Base-by-base conservation (phyloP, 371 early-diverging fungal species). In the Rhizopus microsporus region DNA sequence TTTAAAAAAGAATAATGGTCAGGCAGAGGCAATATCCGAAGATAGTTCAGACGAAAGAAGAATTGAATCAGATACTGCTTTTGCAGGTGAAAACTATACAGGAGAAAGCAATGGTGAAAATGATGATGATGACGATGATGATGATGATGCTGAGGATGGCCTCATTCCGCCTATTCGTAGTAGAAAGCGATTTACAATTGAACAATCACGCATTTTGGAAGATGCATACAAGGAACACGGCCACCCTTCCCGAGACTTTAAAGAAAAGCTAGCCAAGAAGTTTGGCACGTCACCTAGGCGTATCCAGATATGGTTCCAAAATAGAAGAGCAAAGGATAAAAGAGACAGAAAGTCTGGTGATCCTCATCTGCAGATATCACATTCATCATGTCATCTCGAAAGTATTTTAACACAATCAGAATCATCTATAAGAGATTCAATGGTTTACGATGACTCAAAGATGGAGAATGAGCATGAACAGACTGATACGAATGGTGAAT, bases 261-360 rank as follows among this genome's bases (percentile, higher is more conserved):
- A 63, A 15, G 47, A 60, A 4, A 39, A 30, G 8, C 16, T 70
- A 1, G 56, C 67, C 3, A 6, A 10, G 1, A 35, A 35, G 13
- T 46, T 60, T 7, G 30, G 42, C 6, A 67, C 61, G 0, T 23
- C 32, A 10, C 3, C 42, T 1, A 9, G 40, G 1, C 56, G 67
- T 1, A 57, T 70, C 5, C 71, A 70, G 15, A 57, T 70, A 1
- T 70, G 71, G 71, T 67, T 67, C 29, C 71, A 70, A 33, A 70
- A 70, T 8, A 23, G 67, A 48, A 39, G 71, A 34, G 71, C 71
- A 12, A 70, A 70, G 17, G 51, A 57, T 10, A 70, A 57, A 42
- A 60, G 49, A 29, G 2, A 5, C 13, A 37, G 37, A n/a, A 46
- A 46, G 50, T 16, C 6, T 5, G 49, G 33, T 7, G 13, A 34